A percentile compares a stretch with the other conserved stretches of the same genome.
phyloP scores from a whole-genome alignment of 306 rosid species.

The Cicer yamashitae region DNA sequence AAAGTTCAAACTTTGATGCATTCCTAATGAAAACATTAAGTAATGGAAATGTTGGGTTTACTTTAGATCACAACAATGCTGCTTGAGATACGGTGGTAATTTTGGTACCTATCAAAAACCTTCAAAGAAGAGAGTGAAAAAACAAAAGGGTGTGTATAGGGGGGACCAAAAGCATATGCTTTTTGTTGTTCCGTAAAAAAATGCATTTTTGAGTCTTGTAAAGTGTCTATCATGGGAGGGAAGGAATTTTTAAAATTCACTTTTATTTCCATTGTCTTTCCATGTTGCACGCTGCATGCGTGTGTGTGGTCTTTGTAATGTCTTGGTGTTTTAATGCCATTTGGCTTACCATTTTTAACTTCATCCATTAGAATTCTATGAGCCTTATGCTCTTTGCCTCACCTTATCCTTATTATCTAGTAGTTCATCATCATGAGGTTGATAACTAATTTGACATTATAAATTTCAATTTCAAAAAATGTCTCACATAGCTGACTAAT shows the following conservation, averaged over 20 bases:
- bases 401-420: conserved; percentile 26
- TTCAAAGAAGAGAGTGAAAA: conserved; percentile 21
- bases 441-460: conserved; percentile 1
- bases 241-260: conserved; percentile 38
- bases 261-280: conserved; percentile 42
- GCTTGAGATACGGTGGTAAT: conserved; percentile 33
- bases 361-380: conserved; percentile 38
- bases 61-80: conserved; percentile 39
- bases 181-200: conserved; percentile 32
- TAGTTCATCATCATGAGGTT: conserved; percentile 22
- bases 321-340: conserved; percentile 36
- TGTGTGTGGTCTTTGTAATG: conserved; percentile 43
- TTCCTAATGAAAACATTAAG: neutral
- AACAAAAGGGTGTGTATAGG: neutral
- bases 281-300: conserved; percentile 34
- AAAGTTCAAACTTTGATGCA: neutral
- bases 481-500: neutral
- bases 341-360: conserved; percentile 36
- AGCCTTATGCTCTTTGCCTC: conserved; percentile 15
- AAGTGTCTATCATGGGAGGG: conserved; percentile 44
- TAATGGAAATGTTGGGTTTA: conserved; percentile 30
- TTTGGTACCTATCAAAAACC: conserved; percentile 42
- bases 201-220: conserved; percentile 41
- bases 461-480: conserved; percentile 17
- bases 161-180: conserved; percentile 51